Evolutionary conservation across 2,329 filamentous ascomycete species (phyloP).

Genomic region (Aureobasidium melanogenum): DNA sequence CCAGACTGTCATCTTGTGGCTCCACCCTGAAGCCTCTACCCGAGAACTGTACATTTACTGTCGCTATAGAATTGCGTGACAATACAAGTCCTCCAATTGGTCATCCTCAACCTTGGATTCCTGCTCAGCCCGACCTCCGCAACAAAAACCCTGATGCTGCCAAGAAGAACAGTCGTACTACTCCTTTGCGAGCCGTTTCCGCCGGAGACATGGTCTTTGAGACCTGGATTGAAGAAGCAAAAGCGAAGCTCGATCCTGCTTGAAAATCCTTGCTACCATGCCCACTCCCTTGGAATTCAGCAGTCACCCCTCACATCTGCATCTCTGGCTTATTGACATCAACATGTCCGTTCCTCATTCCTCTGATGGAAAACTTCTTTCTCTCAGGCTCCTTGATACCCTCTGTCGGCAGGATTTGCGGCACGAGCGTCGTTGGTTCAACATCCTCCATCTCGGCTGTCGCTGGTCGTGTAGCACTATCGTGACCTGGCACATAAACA

Average conservation of each 20-base stretch:
- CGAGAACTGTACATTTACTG: conserved; percentile 59
- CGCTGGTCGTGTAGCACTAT: neutral
- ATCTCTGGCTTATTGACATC: neutral
- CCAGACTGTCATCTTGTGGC: conserved; percentile 52
- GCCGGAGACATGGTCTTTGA: conserved; percentile 59
- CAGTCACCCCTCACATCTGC: neutral
- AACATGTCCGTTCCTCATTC: neutral
- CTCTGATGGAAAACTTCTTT: neutral
- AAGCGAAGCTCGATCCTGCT: neutral
- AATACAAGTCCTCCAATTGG: conserved; percentile 41
- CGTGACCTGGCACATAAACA: neutral
- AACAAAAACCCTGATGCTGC: conserved; percentile 17
- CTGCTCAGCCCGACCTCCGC: conserved; percentile 43
- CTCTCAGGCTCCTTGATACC: neutral
- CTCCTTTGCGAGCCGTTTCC: conserved; percentile 54
- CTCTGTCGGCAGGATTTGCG: neutral
- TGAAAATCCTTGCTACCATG: neutral
- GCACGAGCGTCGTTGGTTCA: neutral
- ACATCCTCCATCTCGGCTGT: neutral
- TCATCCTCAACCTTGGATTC: conserved; percentile 52
- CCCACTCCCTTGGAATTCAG: neutral
- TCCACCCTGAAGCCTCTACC: conserved; percentile 52
- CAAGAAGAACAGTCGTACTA: conserved; percentile 34
- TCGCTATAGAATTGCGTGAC: conserved; percentile 65
- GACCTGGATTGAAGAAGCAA: conserved; percentile 52